phyloP scores from a whole-genome alignment of 306 rosid genomes.

The Malus sylvestris region DNA sequence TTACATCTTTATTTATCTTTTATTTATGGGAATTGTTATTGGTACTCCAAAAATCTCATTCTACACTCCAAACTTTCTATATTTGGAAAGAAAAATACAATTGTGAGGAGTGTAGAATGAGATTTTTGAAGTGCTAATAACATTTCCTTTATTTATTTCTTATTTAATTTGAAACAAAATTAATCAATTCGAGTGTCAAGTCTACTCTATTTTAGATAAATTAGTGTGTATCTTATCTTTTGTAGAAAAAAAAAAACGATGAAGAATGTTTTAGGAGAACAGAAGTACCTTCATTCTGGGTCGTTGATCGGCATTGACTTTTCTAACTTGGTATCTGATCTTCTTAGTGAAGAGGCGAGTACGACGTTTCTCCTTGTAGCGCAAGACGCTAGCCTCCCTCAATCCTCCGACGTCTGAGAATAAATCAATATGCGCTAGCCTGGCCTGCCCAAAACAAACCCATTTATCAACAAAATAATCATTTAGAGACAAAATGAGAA shows the following conservation, averaged over 20 bases:
- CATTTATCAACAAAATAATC: neutral
- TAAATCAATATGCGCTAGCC: conserved; percentile 59
- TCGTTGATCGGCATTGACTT: conserved; percentile 83
- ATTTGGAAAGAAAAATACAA: too few relatives aligned
- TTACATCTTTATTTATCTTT: neutral
- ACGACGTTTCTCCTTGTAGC: conserved; percentile 76
- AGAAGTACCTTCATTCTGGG: conserved; percentile 80
- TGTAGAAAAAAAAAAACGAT: neutral
- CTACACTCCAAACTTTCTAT: too few relatives aligned
- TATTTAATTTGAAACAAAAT: neutral
- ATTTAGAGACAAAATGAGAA: neutral
- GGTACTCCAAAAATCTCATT: too few relatives aligned
- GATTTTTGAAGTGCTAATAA: too few relatives aligned
- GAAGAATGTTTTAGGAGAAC: neutral
- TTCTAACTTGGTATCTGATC: conserved; percentile 81
- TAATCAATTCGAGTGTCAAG: too few relatives aligned
- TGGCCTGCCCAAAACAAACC: conserved; percentile 44
- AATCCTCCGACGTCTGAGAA: conserved; percentile 49
- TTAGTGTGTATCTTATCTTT: neutral
- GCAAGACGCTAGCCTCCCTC: conserved; percentile 73
- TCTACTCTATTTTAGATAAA: neutral
- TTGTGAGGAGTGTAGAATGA: too few relatives aligned
- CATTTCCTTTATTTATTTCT: neutral
- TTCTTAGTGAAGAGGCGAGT: conserved; percentile 71
- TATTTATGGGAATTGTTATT: too few relatives aligned